phyloP scores from a whole-genome alignment of 1,139 yeast genomes.

The Saccharomycopsis hybrid region DNA sequence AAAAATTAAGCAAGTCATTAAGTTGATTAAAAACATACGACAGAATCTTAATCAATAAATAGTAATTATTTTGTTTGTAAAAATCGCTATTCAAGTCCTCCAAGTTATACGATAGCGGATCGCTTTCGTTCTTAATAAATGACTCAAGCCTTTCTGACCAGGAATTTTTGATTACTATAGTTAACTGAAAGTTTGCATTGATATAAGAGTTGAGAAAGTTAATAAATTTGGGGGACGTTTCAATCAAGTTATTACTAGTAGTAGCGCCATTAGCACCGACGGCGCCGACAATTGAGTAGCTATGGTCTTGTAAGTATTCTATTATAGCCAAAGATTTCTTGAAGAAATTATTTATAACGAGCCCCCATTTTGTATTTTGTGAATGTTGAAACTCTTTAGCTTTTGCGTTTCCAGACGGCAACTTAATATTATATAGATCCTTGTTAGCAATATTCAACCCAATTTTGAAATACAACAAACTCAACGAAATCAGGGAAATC shows the following conservation, averaged over 20 bases:
- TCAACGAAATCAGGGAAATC: slow-evolving; percentile 9
- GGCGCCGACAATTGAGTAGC: not conserved
- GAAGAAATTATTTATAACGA: slow-evolving; percentile 12
- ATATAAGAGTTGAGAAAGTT: slow-evolving; percentile 10
- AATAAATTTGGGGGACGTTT: slow-evolving; percentile 9
- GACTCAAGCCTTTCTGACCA: slow-evolving; percentile 17
- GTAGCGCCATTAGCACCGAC: not conserved
- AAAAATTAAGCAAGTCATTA: slow-evolving; percentile 3
- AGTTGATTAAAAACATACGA: slow-evolving; percentile 11
- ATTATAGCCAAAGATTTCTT: slow-evolving; percentile 16
- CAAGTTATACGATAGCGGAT: slow-evolving; percentile 8
- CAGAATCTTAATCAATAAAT: slow-evolving; percentile 14
- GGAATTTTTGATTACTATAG: slow-evolving; percentile 16
- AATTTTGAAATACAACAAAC: slow-evolving; percentile 10
- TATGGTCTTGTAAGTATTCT: slow-evolving; percentile 2
- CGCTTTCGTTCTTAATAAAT: slow-evolving; percentile 1
- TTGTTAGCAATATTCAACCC: slow-evolving; percentile 6
- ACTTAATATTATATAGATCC: slow-evolving; percentile 8
- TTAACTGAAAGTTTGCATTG: slow-evolving; percentile 16
- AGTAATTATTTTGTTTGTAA: slow-evolving; percentile 15
- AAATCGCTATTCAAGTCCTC: slow-evolving; percentile 17
- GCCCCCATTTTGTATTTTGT: slow-evolving; percentile 14
- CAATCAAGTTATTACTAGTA: slow-evolving; percentile 1
- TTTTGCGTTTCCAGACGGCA: not conserved
- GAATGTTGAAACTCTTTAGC: not conserved